Conservation (phyloP, 2,329 filamentous ascomycete genomes). For the Tolypocladium tundrense region DNA sequence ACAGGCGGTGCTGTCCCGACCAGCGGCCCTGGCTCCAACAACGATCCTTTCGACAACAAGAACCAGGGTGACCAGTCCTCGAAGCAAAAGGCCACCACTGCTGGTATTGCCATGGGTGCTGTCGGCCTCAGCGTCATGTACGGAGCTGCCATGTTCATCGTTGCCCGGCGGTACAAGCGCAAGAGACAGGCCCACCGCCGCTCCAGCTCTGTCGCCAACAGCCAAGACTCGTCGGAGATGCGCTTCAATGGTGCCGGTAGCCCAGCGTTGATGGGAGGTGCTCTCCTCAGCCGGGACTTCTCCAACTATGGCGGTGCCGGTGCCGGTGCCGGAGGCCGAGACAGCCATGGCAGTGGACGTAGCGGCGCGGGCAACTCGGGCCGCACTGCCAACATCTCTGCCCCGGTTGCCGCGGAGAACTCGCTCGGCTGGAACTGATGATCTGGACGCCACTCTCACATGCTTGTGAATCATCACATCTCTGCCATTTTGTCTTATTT, state of each 20-base stretch:
- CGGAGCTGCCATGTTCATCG: slow-evolving; percentile 87
- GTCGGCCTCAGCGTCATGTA: slow-evolving; percentile 76
- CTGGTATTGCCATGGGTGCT: slow-evolving; percentile 65
- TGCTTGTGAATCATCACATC: slow-evolving; percentile 2
- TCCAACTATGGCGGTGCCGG: slow-evolving; percentile 40
- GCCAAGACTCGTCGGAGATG: slow-evolving; percentile 38
- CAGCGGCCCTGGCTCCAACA: slow-evolving; percentile 17
- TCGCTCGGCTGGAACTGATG: slow-evolving; percentile 84
- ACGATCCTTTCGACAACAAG: slow-evolving; percentile 30
- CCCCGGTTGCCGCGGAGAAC: slow-evolving; percentile 87
- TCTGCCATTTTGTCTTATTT: slow-evolving; percentile 12
- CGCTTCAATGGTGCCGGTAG: slow-evolving; percentile 37
- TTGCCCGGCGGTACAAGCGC: slow-evolving; percentile 83
- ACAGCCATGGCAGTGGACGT: slow-evolving; percentile 58
- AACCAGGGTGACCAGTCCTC: slow-evolving; percentile 42
- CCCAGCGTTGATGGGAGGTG: slow-evolving; percentile 61
- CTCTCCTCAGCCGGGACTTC: slow-evolving; percentile 46
- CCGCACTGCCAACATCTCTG: slow-evolving; percentile 63
- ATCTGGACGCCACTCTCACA: slow-evolving; percentile 1
- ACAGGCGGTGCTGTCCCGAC: slow-evolving; percentile 10
- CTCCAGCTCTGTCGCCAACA: slow-evolving; percentile 58
- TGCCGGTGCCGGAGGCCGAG: slow-evolving; percentile 28
- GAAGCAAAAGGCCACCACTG: slow-evolving; percentile 51
- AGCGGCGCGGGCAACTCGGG: slow-evolving; percentile 42
- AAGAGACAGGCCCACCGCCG: slow-evolving; percentile 70